Evolutionary conservation across 352 stramenopile species (phyloP).

Genomic region (Pythium aristosporum): DNA sequence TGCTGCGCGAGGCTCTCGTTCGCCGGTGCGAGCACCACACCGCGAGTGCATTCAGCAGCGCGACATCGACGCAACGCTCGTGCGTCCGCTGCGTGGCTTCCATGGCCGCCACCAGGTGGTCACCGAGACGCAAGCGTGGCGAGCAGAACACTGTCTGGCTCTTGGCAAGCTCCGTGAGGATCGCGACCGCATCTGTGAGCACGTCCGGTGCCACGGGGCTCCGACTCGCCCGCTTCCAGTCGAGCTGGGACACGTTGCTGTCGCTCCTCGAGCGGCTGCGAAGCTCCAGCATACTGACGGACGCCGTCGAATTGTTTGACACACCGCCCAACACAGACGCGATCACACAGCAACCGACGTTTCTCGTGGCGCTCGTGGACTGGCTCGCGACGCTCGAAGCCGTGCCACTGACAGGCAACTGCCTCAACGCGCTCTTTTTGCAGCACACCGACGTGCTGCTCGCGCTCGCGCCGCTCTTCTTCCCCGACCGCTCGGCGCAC

Average conservation of each 20-base stretch:
- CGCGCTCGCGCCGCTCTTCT: conserved; percentile 21
- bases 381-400: conserved; percentile 35
- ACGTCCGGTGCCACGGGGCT: conserved; percentile 20
- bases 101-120: conserved; percentile 27
- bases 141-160: conserved; percentile 30
- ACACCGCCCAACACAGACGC: too few relatives aligned
- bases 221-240: conserved; percentile 21
- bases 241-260: conserved; percentile 25
- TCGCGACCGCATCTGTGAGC: conserved; percentile 19
- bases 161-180: conserved; percentile 33
- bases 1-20: conserved; percentile 36
- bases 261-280: conserved; percentile 27
- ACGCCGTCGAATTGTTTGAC: background rate
- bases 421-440: conserved; percentile 34
- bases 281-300: background rate
- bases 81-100: background rate
- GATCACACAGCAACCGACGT: conserved; percentile 18
- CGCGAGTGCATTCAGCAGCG: conserved; percentile 29
- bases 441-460: conserved; percentile 33
- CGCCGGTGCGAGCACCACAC: conserved; percentile 39
- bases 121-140: conserved; percentile 10
- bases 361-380: conserved; percentile 30
- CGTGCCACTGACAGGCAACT: conserved; percentile 32
- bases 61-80: conserved; percentile 14
- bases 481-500: conserved; percentile 15